Conservation (phyloP, 176 grass and related monocot genomes). For the Elymus sibiricus region DNA sequence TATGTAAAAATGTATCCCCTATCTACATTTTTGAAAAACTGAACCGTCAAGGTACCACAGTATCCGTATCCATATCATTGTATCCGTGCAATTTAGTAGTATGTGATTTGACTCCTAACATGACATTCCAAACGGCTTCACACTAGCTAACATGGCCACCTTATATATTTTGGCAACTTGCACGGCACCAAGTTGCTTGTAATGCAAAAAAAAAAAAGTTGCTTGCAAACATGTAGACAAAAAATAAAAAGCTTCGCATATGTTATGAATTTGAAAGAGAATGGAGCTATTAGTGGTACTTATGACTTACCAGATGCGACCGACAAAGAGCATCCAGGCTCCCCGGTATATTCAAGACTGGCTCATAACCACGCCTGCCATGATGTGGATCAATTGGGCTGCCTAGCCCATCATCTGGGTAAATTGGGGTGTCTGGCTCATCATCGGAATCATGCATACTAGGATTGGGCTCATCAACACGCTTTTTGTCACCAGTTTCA, state of each 20-base stretch:
- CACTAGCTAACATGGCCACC: not conserved
- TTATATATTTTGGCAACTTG: not conserved
- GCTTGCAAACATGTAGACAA: no score
- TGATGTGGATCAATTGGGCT: constrained; percentile 13
- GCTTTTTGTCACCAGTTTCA: constrained; percentile 48
- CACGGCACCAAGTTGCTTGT: constrained; percentile 8
- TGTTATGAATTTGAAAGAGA: not conserved
- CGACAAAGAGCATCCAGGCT: constrained; percentile 54
- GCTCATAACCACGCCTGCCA: constrained; percentile 13
- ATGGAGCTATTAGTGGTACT: not conserved
- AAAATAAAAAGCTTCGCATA: not conserved
- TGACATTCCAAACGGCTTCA: no score
- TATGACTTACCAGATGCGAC: constrained; percentile 64
- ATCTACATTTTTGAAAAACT: no score
- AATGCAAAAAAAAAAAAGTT: not conserved
- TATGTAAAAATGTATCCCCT: no score
- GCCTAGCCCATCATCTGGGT: constrained; percentile 16
- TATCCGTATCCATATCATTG: no score
- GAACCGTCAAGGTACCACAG: no score
- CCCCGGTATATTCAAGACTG: constrained; percentile 23
- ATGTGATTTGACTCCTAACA: no score
- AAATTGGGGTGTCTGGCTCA: constrained; percentile 25
- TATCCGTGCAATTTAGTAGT: no score
- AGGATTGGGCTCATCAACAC: constrained; percentile 30
- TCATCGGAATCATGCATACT: not conserved